Evolutionary conservation across 176 grass and related monocot genomes (phyloP).

Genomic region (Zea luxurians): DNA sequence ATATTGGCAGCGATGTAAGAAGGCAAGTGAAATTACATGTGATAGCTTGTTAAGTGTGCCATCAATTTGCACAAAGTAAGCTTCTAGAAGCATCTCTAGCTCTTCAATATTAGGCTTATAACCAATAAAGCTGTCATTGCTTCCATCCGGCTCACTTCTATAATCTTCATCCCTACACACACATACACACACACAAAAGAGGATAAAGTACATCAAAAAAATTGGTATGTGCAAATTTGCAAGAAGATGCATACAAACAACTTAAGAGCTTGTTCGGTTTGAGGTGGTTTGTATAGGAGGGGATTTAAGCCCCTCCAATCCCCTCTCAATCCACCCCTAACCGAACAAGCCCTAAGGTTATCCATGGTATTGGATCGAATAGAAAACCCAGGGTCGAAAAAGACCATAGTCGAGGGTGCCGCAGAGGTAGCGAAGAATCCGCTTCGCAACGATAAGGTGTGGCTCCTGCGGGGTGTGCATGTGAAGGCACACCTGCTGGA

Average conservation of each 20-base stretch:
- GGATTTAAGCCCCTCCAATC: too few relatives aligned
- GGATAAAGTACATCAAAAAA: constrained; percentile 23
- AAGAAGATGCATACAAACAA: constrained; percentile 6
- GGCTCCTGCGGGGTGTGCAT: too few relatives aligned
- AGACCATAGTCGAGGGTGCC: too few relatives aligned
- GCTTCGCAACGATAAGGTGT: too few relatives aligned
- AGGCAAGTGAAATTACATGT: constrained; percentile 52
- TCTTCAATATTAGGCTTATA: constrained; percentile 88
- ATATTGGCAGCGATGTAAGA: neutral
- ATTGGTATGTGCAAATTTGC: neutral
- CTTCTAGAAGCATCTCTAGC: constrained; percentile 90
- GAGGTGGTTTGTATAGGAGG: too few relatives aligned
- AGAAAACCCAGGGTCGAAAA: too few relatives aligned
- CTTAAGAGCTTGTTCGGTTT: too few relatives aligned
- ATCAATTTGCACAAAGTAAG: constrained; percentile 94
- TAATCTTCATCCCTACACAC: constrained; percentile 66
- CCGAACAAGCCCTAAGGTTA: too few relatives aligned
- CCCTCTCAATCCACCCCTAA: too few relatives aligned
- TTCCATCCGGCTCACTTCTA: constrained; percentile 55
- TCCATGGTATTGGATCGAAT: too few relatives aligned
- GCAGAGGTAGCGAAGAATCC: too few relatives aligned
- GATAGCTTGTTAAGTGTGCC: constrained; percentile 88
- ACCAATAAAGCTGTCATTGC: constrained; percentile 59
- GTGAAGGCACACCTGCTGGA: too few relatives aligned
- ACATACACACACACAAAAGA: constrained; percentile 23